Conservation (phyloP, 352 stramenopile species). For the Achlya hypogyna region DNA sequence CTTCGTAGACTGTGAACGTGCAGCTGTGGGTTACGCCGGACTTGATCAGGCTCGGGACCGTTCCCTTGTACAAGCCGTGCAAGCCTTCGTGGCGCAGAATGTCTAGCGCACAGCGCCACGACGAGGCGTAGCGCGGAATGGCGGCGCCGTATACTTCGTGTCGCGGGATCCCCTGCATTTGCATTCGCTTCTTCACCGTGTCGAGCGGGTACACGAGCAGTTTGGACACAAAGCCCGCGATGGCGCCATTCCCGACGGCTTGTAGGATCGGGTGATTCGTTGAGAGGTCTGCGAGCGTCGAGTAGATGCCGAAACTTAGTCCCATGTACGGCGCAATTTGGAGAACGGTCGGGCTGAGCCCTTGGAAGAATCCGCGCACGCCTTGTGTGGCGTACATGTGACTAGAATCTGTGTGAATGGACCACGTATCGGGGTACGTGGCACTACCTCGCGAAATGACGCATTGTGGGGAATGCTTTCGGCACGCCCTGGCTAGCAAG, state of each 20-base stretch:
- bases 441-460: conserved; percentile 35
- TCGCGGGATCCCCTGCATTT: conserved; percentile 73
- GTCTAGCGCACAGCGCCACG: conserved; percentile 46
- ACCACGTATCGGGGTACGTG: no score
- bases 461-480: conserved; percentile 71
- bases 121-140: conserved; percentile 55
- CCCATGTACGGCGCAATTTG: conserved; percentile 95
- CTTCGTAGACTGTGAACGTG: conserved; percentile 71
- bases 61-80: conserved; percentile 69
- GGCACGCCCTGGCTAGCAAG: conserved; percentile 87
- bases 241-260: conserved; percentile 67
- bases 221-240: conserved; percentile 86
- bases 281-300: conserved; percentile 35
- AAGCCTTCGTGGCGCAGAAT: conserved; percentile 52
- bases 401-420: no score
- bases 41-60: conserved; percentile 66
- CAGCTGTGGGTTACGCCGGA: conserved; percentile 65
- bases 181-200: conserved; percentile 94
- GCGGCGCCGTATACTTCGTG: conserved; percentile 42
- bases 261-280: conserved; percentile 30
- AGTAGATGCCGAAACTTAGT: conserved; percentile 92
- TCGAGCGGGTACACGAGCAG: conserved; percentile 91
- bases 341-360: conserved; percentile 71
- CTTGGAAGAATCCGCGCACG: conserved; percentile 84
- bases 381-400: conserved; percentile 70